phyloP scores from a whole-genome alignment of 2,329 filamentous ascomycete species.

The Berkeleyomyces basicola region DNA sequence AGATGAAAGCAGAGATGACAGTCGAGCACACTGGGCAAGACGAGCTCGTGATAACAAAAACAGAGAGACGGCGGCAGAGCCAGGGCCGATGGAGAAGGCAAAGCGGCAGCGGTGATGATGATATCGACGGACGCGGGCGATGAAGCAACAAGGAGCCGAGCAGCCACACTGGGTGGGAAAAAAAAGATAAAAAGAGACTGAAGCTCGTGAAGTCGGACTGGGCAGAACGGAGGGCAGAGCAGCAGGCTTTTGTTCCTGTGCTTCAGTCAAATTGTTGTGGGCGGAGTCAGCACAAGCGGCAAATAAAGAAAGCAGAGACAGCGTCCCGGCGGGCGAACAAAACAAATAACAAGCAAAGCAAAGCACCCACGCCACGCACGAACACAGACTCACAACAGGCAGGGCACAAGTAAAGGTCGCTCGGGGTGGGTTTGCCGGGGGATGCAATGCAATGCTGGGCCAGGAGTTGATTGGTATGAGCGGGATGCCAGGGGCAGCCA shows the following conservation, averaged over 20 bases:
- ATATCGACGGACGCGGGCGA: neutral
- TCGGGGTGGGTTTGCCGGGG: neutral
- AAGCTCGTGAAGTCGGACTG: neutral
- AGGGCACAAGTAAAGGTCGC: neutral
- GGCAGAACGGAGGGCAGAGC: conserved; percentile 14
- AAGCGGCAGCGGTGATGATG: too few species aligned
- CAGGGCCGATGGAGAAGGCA: too few species aligned
- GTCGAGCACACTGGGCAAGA: too few species aligned
- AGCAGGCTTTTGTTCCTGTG: conserved; percentile 22
- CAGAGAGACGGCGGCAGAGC: too few species aligned
- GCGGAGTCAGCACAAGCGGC: neutral
- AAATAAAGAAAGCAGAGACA: neutral
- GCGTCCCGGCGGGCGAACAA: neutral
- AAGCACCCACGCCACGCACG: neutral
- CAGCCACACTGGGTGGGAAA: neutral
- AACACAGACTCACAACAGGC: neutral
- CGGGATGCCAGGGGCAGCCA: neutral
- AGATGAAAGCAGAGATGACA: too few species aligned
- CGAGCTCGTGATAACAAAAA: too few species aligned
- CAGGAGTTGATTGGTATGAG: neutral
- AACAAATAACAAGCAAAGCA: neutral
- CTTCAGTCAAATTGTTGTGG: conserved; percentile 9
- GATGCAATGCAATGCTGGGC: neutral
- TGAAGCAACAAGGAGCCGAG: neutral
- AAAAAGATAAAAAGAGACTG: neutral